Base-by-base conservation (phyloP, 2,329 filamentous ascomycete genomes). In the Botrytis sinoallii region DNA sequence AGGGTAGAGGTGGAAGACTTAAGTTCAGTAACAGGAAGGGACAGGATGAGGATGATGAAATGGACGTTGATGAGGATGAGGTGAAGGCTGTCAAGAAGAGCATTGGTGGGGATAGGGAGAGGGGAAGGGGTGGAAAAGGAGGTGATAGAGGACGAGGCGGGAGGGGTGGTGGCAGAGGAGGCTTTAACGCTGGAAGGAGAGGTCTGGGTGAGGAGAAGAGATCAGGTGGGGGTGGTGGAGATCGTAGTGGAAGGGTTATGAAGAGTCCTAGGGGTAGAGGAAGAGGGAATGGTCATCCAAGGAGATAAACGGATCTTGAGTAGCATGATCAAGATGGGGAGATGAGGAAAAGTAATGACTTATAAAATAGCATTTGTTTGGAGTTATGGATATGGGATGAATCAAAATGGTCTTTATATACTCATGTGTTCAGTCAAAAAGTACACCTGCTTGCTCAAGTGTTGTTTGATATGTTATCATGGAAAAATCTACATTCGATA, bases 21-120 rank as follows among this genome's bases (percentile, higher is more conserved):
- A 93, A 92, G 85, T 92, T 92, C 84, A 90, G 88, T 55, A 93
- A 92, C 82, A 88, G 86, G 80, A 85, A 85, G 72, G 86, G 86
- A 25, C 86, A 87, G 70, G 87, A 88, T 82, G 85, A 86, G 42
- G 87, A 85, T 55, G 86, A 87, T 73, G 86, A 86, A 71, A 85
- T 84, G 82, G 84, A 85, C 68, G 80, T 86, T 75, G 85, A 86
- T 77, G 82, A 84, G 77, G 85, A 78, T 76, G 85, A 81, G 81
- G 85, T 86, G 8, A 84, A 85, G 57, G 84, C 83, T 48, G 84
- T 90, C 77, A 88, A 88, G 83, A 86, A 84, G 75, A 84, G 85
- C 72, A 81, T 81, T 74, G 76, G 76, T 29, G 81, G 79, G 40
- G 76, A 70, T 73, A 73, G 66, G 66, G 55, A 46, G 16, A 61